Conservation (phyloP, 2,329 filamentous ascomycete genomes). For the Chrysoporthe cubensis region DNA sequence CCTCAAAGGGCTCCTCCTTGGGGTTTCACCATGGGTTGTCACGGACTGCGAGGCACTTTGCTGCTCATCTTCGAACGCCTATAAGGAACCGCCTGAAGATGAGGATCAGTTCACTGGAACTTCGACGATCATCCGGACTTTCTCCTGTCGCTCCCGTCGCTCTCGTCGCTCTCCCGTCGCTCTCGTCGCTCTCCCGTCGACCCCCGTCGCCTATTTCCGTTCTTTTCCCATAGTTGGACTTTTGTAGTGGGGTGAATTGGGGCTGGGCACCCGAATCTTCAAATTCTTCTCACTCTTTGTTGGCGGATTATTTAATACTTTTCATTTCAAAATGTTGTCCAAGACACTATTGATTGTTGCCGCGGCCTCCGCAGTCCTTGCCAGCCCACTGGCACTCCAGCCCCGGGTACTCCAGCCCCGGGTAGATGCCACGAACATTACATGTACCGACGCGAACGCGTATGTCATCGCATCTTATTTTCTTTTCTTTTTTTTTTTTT, state of each 20-base stretch:
- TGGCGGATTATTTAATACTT: not conserved
- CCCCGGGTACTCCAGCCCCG: constrained; percentile 10
- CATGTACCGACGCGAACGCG: constrained; percentile 20
- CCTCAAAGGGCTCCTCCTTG: constrained; percentile 18
- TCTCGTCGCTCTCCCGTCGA: not conserved
- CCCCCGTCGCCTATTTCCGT: not conserved
- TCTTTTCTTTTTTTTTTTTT: too few relatives aligned
- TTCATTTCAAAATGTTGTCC: not conserved
- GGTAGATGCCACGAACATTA: constrained; percentile 13
- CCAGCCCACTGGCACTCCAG: constrained; percentile 17
- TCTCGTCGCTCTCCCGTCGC: not conserved
- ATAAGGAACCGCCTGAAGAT: constrained; percentile 3
- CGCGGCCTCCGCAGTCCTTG: not conserved
- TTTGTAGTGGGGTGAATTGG: not conserved
- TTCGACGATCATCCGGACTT: not conserved
- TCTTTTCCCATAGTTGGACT: not conserved
- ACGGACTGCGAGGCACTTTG: not conserved
- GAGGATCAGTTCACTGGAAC: too few relatives aligned
- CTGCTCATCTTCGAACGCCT: not conserved
- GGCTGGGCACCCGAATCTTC: not conserved
- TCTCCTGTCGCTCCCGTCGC: not conserved
- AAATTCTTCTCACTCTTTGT: not conserved
- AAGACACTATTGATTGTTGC: not conserved
- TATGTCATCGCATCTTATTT: not conserved
- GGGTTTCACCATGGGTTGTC: constrained; percentile 5